A percentile compares a stretch with the other conserved stretches of the same genome.
These are phyloP conservation scores for Pichia norvegensis DNA, from an alignment of 1,139 yeast genomes.

Conservation along the genomic window DNA sequence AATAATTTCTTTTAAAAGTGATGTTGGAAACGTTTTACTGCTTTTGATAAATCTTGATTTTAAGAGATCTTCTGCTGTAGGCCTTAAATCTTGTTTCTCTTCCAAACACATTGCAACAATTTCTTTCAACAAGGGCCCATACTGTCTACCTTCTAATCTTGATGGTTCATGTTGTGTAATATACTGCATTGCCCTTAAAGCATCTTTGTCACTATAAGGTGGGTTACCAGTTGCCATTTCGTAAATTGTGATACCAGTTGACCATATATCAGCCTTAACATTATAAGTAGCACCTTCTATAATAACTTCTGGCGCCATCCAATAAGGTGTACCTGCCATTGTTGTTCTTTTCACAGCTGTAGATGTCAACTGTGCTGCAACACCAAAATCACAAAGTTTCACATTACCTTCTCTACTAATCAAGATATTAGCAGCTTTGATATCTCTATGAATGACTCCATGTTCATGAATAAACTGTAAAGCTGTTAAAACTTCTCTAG, in stretches of 20 bases:
- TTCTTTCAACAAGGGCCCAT: constrained; percentile 71
- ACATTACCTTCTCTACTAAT: constrained; percentile 86
- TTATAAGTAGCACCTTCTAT: constrained; percentile 77
- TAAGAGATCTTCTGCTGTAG: constrained; percentile 75
- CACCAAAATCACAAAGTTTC: constrained; percentile 94
- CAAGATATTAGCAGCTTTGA: constrained; percentile 91
- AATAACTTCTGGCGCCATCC: constrained; percentile 99
- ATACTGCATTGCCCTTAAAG: constrained; percentile 88
- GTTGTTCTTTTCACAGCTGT: constrained; percentile 77
- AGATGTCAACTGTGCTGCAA: constrained; percentile 87
- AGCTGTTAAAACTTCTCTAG: constrained; percentile 74
- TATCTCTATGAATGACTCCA: constrained; percentile 91
- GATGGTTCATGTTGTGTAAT: constrained; percentile 93
- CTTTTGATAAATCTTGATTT: constrained; percentile 65
- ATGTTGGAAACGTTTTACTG: constrained; percentile 53
- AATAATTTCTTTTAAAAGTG: constrained; percentile 66
- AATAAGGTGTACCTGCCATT: constrained; percentile 97
- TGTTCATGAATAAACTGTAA: constrained; percentile 74
- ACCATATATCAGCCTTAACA: constrained; percentile 92
- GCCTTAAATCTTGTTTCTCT: constrained; percentile 85
- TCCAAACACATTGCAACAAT: constrained; percentile 87
- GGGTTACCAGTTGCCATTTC: constrained; percentile 98
- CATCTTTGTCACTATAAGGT: constrained; percentile 93
- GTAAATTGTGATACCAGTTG: constrained; percentile 85
- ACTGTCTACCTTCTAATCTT: constrained; percentile 82